Evolutionary conservation across 2,329 filamentous ascomycete genomes (phyloP).

Genomic region (Xylariomycetidae sp.): DNA sequence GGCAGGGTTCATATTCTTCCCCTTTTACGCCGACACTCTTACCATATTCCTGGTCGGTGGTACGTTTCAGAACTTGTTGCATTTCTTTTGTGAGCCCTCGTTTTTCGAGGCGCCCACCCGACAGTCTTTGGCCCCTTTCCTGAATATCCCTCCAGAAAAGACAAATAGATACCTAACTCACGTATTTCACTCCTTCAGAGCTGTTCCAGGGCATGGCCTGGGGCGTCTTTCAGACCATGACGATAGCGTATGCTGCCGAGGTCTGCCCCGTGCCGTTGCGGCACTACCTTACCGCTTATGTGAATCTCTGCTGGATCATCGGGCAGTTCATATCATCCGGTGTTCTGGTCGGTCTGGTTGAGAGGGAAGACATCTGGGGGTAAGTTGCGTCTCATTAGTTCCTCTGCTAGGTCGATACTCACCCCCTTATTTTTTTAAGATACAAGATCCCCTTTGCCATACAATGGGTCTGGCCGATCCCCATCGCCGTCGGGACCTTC

Average conservation of each 20-base stretch:
- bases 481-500: constrained; percentile 22
- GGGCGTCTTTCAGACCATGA: constrained; percentile 27
- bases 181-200: no score
- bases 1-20: constrained; percentile 36
- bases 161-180: no score
- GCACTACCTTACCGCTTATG: constrained; percentile 24
- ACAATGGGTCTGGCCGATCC: constrained; percentile 27
- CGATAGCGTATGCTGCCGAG: constrained; percentile 23
- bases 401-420: neutral
- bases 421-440: constrained; percentile 6
- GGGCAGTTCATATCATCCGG: constrained; percentile 36
- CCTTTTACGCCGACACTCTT: constrained; percentile 34
- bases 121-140: no score
- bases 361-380: constrained; percentile 23
- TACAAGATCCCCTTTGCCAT: constrained; percentile 26
- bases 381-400: constrained; percentile 9
- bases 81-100: no score
- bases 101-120: no score
- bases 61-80: no score
- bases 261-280: constrained; percentile 24
- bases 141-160: no score
- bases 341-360: constrained; percentile 19
- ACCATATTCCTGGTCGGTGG: constrained; percentile 33
- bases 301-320: constrained; percentile 27
- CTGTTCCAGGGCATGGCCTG: constrained; percentile 37